A percentile compares a stretch with the other conserved stretches of the same genome.
These are phyloP conservation scores for Irpex sp. DNA, from an alignment of 1,284 basidiomycete species.

Conservation along the genomic window DNA sequence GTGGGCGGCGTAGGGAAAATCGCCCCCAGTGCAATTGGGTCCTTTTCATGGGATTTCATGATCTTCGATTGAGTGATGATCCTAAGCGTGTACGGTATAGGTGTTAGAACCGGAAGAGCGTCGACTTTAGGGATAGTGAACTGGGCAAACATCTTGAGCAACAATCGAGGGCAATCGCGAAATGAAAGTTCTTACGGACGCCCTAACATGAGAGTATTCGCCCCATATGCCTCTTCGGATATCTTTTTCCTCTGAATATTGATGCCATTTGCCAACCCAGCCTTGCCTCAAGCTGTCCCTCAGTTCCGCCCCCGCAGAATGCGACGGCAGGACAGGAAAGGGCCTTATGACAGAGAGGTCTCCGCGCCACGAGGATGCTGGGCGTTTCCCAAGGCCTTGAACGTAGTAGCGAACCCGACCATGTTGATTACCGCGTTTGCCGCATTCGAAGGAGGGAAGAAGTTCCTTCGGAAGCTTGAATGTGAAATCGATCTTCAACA, in stretches of 20 bases:
- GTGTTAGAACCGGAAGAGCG: constrained; percentile 11
- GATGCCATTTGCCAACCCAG: constrained; percentile 5
- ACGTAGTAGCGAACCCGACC: constrained; percentile 1
- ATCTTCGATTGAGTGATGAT: constrained; percentile 13
- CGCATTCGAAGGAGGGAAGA: constrained; percentile 1
- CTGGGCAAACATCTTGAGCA: constrained; percentile 5
- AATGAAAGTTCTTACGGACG: constrained; percentile 7
- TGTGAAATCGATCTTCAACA: background rate
- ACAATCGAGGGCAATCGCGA: background rate
- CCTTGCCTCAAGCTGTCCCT: constrained; percentile 1
- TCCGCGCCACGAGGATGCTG: background rate
- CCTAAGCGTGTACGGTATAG: constrained; percentile 14
- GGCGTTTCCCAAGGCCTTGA: constrained; percentile 1
- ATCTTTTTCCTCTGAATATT: constrained; percentile 5
- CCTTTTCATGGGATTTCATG: background rate
- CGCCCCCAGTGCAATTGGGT: background rate
- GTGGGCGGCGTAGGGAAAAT: constrained; percentile 9
- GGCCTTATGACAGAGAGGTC: background rate
- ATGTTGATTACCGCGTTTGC: background rate
- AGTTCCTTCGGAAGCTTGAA: background rate
- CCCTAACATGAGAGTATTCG: constrained; percentile 15
- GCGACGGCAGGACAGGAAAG: background rate
- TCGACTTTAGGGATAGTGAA: background rate
- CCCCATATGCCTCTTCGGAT: constrained; percentile 20
- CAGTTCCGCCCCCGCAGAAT: constrained; percentile 4